Evolutionary conservation across 306 rosid species (phyloP).

Genomic region (Rosa chinensis): DNA sequence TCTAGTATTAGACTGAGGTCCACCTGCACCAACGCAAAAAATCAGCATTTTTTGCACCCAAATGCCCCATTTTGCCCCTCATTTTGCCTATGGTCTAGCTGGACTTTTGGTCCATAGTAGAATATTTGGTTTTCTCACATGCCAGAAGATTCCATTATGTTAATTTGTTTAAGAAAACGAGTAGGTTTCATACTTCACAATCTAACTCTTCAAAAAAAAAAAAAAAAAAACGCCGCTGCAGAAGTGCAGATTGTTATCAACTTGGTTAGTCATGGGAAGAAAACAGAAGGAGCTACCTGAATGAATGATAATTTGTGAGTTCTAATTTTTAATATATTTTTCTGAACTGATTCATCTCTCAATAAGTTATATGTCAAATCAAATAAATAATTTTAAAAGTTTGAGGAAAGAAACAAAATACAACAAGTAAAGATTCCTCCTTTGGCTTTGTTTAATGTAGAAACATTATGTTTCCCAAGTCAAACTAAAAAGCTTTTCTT

Average conservation of each 20-base stretch:
- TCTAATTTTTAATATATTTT: neutral
- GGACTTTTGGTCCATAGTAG: too few species aligned
- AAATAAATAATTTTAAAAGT: slow-evolving; percentile 26
- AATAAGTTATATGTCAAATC: slow-evolving; percentile 42
- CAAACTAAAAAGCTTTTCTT: slow-evolving; percentile 32
- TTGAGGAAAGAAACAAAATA: slow-evolving; percentile 14
- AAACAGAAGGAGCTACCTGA: neutral
- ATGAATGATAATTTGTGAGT: neutral
- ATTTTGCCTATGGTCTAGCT: too few species aligned
- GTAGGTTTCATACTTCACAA: neutral
- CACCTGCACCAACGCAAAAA: too few species aligned
- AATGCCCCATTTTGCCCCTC: too few species aligned
- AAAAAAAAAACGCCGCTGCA: neutral
- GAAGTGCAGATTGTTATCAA: neutral
- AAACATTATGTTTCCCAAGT: slow-evolving; percentile 29
- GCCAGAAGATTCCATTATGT: slow-evolving; percentile 10
- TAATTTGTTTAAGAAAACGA: neutral
- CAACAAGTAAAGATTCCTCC: slow-evolving; percentile 32
- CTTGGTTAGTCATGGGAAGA: slow-evolving; percentile 31
- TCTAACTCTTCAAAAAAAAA: slow-evolving; percentile 14
- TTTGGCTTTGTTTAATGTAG: slow-evolving; percentile 24
- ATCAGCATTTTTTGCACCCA: too few species aligned
- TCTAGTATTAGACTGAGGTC: neutral
- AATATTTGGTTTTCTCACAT: neutral
- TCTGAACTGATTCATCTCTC: slow-evolving; percentile 14